Evolutionary conservation across 2,329 filamentous ascomycete species (phyloP).

Genomic region (Colletotrichum gigasporum): DNA sequence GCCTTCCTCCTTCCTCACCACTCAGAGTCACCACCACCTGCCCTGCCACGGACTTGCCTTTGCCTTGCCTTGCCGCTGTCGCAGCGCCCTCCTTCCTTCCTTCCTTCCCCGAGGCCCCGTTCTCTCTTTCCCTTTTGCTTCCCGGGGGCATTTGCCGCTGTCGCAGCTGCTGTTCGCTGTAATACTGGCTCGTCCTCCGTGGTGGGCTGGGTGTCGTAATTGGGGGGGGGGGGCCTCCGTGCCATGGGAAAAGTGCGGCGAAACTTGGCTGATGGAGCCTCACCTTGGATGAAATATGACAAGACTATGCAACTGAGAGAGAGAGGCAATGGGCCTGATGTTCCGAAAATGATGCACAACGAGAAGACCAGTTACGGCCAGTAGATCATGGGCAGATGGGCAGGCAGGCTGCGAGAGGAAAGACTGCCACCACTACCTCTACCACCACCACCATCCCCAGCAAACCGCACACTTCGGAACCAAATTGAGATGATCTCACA

Average conservation of each 20-base stretch:
- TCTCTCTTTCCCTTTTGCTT: neutral
- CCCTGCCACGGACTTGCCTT: neutral
- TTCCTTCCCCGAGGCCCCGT: no score
- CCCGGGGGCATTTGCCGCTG: neutral
- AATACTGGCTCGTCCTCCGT: neutral
- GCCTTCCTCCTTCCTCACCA: neutral
- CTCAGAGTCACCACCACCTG: no score
- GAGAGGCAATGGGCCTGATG: neutral
- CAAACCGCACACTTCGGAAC: neutral
- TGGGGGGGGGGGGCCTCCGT: neutral
- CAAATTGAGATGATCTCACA: constrained; percentile 12
- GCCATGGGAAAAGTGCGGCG: neutral
- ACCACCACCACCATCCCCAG: no score
- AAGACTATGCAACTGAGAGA: neutral
- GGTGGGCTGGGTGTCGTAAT: constrained; percentile 1
- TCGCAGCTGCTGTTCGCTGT: neutral
- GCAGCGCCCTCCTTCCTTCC: no score
- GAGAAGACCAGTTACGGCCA: neutral
- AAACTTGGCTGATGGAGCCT: neutral
- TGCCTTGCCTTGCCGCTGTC: neutral
- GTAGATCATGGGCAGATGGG: no score
- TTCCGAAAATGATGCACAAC: neutral
- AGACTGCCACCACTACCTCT: no score
- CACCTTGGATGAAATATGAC: constrained; percentile 10
- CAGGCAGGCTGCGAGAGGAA: constrained; percentile 1